These are phyloP conservation scores for Trichoderma arundinaceum DNA, from an alignment of 2,329 filamentous ascomycete genomes.

Conservation along the genomic window DNA sequence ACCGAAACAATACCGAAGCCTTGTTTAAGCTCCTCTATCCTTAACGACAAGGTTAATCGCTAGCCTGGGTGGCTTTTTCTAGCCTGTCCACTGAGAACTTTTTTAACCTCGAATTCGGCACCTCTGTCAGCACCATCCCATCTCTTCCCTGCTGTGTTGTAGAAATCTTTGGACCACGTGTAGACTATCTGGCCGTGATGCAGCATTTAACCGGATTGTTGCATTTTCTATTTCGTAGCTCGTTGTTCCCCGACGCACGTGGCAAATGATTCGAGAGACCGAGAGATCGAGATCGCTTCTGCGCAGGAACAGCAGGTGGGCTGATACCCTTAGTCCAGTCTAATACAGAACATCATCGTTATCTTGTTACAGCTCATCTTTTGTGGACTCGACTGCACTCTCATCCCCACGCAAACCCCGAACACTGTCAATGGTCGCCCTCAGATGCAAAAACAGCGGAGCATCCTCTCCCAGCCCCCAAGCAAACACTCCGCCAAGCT, in stretches of 20 bases:
- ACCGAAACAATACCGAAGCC: conserved; percentile 15
- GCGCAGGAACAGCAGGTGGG: background rate
- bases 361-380: conserved; percentile 8
- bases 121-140: conserved; percentile 8
- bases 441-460: conserved; percentile 50
- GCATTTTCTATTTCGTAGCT: conserved; percentile 1
- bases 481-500: conserved; percentile 73
- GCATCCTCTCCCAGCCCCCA: conserved; percentile 76
- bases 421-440: conserved; percentile 42
- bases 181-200: background rate
- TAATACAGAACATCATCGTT: background rate
- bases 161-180: conserved; percentile 11
- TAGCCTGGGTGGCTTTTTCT: conserved; percentile 4
- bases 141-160: background rate
- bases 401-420: background rate
- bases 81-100: background rate
- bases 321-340: background rate
- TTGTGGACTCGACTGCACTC: background rate
- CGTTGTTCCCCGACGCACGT: background rate
- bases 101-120: background rate
- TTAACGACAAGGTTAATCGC: conserved; percentile 28
- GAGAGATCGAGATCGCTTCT: background rate
- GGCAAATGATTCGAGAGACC: background rate
- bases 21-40: background rate
- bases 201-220: background rate